phyloP scores from a whole-genome alignment of 331 rosid species.

The Spiraea crenata region DNA sequence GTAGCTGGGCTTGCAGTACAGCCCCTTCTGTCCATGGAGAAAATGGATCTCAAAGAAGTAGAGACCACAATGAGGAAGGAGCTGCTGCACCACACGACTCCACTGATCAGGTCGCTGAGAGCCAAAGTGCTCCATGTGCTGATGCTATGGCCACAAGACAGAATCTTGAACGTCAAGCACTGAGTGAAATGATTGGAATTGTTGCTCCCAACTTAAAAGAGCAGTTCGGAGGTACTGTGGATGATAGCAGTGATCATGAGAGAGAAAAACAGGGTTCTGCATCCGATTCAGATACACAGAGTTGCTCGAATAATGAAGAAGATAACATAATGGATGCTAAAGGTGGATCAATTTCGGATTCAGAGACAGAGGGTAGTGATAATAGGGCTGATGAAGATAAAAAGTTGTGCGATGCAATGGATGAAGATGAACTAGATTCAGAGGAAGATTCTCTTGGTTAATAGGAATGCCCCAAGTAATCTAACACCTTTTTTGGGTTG shows the following conservation, averaged over 20 bases:
- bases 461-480: neutral
- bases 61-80: constrained; percentile 44
- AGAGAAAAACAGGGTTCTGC: constrained; percentile 22
- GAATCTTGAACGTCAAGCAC: constrained; percentile 58
- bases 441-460: constrained; percentile 60
- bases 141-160: constrained; percentile 36
- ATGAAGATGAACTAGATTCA: constrained; percentile 64
- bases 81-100: constrained; percentile 50
- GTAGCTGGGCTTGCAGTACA: constrained; percentile 93
- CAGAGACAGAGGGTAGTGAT: constrained; percentile 57
- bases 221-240: constrained; percentile 49
- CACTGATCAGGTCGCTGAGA: constrained; percentile 48
- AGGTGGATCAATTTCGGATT: constrained; percentile 56
- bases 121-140: constrained; percentile 52
- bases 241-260: constrained; percentile 31
- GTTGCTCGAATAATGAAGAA: constrained; percentile 43
- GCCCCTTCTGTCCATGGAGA: constrained; percentile 79
- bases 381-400: constrained; percentile 41
- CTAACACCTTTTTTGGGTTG: neutral
- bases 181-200: constrained; percentile 83
- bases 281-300: constrained; percentile 62
- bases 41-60: constrained; percentile 55
- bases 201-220: constrained; percentile 82
- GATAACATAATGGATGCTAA: constrained; percentile 28
- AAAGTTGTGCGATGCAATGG: constrained; percentile 59